phyloP scores from a whole-genome alignment of 2,329 filamentous ascomycete genomes.

The Graphiopsis chlorocephala region DNA sequence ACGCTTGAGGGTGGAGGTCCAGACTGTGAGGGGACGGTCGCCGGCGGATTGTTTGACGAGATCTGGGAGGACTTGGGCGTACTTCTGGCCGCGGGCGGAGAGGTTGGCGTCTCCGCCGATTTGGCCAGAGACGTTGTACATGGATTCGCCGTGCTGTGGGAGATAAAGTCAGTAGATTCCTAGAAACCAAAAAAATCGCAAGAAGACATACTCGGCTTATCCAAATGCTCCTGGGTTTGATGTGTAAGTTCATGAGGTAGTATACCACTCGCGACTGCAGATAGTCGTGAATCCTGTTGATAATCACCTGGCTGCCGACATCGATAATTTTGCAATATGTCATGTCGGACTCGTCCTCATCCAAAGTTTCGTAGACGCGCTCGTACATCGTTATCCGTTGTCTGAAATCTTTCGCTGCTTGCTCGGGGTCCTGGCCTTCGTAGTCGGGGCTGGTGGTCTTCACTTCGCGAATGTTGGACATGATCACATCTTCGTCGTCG shows the following conservation, averaged over 20 bases:
- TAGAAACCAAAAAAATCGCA: neutral
- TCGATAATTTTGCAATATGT: slow-evolving; percentile 98
- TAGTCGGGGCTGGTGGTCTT: slow-evolving; percentile 98
- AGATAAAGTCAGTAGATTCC: neutral
- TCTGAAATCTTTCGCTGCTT: slow-evolving; percentile 85
- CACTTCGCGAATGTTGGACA: slow-evolving; percentile 89
- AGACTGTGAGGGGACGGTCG: slow-evolving; percentile 68
- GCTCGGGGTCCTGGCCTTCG: slow-evolving; percentile 86
- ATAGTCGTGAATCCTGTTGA: slow-evolving; percentile 97
- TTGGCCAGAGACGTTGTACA: slow-evolving; percentile 84
- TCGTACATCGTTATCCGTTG: slow-evolving; percentile 96
- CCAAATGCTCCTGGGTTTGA: slow-evolving; percentile 95
- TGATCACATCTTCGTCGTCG: slow-evolving; percentile 92
- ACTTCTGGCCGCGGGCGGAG: slow-evolving; percentile 81
- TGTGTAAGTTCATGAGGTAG: slow-evolving; percentile 98
- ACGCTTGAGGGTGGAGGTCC: slow-evolving; percentile 73
- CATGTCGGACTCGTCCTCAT: slow-evolving; percentile 79
- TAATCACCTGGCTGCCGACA: slow-evolving; percentile 92
- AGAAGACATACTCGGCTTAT: slow-evolving; percentile 62
- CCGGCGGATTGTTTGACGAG: slow-evolving; percentile 83
- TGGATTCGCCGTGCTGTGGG: slow-evolving; percentile 81
- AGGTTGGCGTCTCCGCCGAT: slow-evolving; percentile 91
- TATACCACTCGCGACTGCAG: slow-evolving; percentile 95
- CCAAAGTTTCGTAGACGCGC: slow-evolving; percentile 91
- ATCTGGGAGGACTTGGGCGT: slow-evolving; percentile 79